Conservation (phyloP, 2,329 filamentous ascomycete genomes). For the Lasiodiplodia citricola region DNA sequence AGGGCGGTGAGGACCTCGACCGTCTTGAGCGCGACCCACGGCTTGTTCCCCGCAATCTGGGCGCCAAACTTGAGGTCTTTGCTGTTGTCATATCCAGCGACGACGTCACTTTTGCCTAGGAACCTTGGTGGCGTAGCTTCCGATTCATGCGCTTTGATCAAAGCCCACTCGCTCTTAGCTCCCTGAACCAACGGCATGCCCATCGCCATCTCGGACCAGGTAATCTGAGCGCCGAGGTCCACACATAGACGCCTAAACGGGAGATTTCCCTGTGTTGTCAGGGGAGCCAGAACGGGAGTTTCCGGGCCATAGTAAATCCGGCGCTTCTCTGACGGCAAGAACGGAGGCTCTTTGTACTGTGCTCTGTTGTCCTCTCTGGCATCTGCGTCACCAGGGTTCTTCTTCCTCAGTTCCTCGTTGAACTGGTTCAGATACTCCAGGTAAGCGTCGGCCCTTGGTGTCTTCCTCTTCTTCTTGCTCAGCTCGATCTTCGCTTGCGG, state of each 20-base stretch:
- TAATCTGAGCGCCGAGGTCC: constrained; percentile 86
- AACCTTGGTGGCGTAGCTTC: constrained; percentile 77
- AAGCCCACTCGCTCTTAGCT: constrained; percentile 88
- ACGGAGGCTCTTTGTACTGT: constrained; percentile 81
- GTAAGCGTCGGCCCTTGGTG: constrained; percentile 77
- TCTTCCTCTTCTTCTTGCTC: constrained; percentile 71
- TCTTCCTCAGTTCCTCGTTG: constrained; percentile 34
- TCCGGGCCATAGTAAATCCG: constrained; percentile 92
- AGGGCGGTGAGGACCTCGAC: constrained; percentile 79
- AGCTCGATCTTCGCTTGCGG: constrained; percentile 75
- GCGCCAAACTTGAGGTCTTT: constrained; percentile 88
- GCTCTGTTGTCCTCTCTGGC: constrained; percentile 72
- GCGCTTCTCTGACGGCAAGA: constrained; percentile 91
- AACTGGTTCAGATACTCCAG: constrained; percentile 72
- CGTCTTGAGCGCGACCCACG: constrained; percentile 87
- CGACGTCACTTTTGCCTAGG: constrained; percentile 60
- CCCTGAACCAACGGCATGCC: constrained; percentile 88
- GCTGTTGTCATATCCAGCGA: constrained; percentile 79
- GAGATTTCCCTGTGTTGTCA: constrained; percentile 96
- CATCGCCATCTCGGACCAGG: constrained; percentile 99
- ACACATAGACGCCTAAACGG: constrained; percentile 91
- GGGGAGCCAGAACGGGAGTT: constrained; percentile 88
- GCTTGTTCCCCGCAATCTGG: constrained; percentile 91
- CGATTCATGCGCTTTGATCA: constrained; percentile 89
- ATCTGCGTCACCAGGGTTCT: constrained; percentile 37